Percentiles rank a stretch among this genome's conserved stretches.
These are phyloP conservation scores for Pseudogymnoascus destructans DNA, from an alignment of 2,329 filamentous ascomycete genomes.

Conservation along the genomic window DNA sequence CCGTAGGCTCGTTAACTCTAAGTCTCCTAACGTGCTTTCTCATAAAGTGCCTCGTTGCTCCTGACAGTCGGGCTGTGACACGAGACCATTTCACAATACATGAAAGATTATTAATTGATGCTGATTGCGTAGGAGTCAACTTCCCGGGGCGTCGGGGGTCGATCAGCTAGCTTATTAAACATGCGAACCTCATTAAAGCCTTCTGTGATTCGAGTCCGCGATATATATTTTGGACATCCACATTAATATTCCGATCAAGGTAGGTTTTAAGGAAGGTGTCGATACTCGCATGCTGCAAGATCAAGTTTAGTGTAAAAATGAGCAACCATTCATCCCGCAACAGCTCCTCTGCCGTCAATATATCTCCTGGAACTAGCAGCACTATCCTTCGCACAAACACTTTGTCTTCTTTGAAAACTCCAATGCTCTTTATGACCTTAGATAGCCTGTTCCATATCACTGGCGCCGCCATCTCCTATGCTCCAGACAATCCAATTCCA, in stretches of 20 bases:
- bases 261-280: conserved; percentile 10
- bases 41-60: too few species aligned
- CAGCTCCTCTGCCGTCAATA: not conserved
- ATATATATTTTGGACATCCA: not conserved
- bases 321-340: not conserved
- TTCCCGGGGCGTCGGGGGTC: conserved; percentile 8
- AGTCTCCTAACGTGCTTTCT: too few species aligned
- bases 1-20: too few species aligned
- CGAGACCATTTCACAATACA: not conserved
- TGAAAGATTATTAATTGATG: conserved; percentile 9
- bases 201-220: conserved; percentile 2
- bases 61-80: not conserved
- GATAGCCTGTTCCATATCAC: not conserved
- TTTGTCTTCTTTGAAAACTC: not conserved
- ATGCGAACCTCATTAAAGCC: conserved; percentile 8
- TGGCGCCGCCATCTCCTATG: not conserved
- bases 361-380: not conserved
- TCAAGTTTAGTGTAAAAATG: too few species aligned
- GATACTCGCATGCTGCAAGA: conserved; percentile 7
- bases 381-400: not conserved
- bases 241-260: not conserved
- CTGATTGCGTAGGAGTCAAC: conserved; percentile 10
- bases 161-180: conserved; percentile 10
- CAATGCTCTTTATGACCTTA: not conserved
- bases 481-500: not conserved